phyloP scores from a whole-genome alignment of 2,329 filamentous ascomycete genomes.

The Biscogniauxia sp. region DNA sequence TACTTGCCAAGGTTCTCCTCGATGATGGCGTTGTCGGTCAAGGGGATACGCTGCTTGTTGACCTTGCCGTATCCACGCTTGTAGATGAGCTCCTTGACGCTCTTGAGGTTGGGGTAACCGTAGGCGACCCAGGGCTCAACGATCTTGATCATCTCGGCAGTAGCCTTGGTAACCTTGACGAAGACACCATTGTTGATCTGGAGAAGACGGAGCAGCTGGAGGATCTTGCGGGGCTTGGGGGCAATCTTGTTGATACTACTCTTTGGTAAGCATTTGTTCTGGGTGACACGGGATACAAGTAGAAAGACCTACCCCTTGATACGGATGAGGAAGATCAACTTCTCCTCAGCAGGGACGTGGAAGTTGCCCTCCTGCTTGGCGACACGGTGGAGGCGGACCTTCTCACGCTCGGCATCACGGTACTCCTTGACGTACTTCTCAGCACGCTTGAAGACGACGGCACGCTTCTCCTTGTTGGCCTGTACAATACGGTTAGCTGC shows the following conservation, averaged over 20 bases:
- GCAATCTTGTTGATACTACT: conserved; percentile 99
- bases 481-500: conserved; percentile 46
- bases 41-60: conserved; percentile 93
- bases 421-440: conserved; percentile 99
- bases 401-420: conserved; percentile 96
- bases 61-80: conserved; percentile 99
- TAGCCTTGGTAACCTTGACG: conserved; percentile 96
- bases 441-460: conserved; percentile 98
- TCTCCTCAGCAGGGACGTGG: conserved; percentile 92
- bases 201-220: conserved; percentile 97
- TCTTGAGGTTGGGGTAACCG: conserved; percentile 99
- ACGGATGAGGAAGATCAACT: conserved; percentile 95
- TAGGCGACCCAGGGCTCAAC: conserved; percentile 99
- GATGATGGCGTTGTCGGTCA: conserved; percentile 97
- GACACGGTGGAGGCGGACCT: conserved; percentile 85
- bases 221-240: conserved; percentile 99
- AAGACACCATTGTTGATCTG: conserved; percentile 99
- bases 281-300: not conserved
- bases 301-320: conserved; percentile 76
- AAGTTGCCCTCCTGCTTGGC: conserved; percentile 91
- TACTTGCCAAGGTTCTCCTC: conserved; percentile 97
- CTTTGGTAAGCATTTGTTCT: conserved; percentile 9
- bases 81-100: conserved; percentile 98
- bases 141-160: conserved; percentile 93
- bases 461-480: conserved; percentile 98